These are phyloP conservation scores for Oldenlandia corymbosa DNA, from an alignment of 257 asterid species.

Conservation along the genomic window DNA sequence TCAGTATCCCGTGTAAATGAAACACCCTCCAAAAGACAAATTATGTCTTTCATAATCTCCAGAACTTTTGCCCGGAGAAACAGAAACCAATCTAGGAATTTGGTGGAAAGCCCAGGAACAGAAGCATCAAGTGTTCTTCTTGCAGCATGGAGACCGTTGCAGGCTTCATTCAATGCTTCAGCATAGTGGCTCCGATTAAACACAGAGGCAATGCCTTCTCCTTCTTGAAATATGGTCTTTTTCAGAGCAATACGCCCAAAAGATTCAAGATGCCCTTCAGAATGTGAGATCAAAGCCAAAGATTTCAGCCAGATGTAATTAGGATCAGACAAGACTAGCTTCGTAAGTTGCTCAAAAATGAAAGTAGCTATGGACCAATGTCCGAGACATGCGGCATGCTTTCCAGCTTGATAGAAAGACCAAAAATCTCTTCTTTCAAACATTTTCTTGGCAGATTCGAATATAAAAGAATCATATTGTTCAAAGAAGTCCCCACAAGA, in stretches of 20 bases:
- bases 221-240: constrained; percentile 17
- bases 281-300: constrained; percentile 47
- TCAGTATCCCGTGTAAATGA: constrained; percentile 23
- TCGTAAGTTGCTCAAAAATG: constrained; percentile 55
- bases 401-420: constrained; percentile 69
- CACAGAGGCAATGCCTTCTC: constrained; percentile 21
- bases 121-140: constrained; percentile 43
- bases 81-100: constrained; percentile 75
- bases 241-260: constrained; percentile 19
- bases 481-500: constrained; percentile 25
- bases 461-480: constrained; percentile 39
- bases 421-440: constrained; percentile 46
- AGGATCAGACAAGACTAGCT: constrained; percentile 43
- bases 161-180: constrained; percentile 40
- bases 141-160: constrained; percentile 35
- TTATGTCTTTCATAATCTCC: constrained; percentile 37
- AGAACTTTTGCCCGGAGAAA: constrained; percentile 50
- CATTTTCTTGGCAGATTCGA: constrained; percentile 43
- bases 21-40: constrained; percentile 33
- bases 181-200: constrained; percentile 18
- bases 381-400: constrained; percentile 68
- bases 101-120: constrained; percentile 27
- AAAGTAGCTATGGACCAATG: constrained; percentile 71
- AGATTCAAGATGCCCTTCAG: constrained; percentile 55
- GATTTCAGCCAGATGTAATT: constrained; percentile 62